Conservation (phyloP, 164 flowering plant genomes). For the Akebia trifoliata region DNA sequence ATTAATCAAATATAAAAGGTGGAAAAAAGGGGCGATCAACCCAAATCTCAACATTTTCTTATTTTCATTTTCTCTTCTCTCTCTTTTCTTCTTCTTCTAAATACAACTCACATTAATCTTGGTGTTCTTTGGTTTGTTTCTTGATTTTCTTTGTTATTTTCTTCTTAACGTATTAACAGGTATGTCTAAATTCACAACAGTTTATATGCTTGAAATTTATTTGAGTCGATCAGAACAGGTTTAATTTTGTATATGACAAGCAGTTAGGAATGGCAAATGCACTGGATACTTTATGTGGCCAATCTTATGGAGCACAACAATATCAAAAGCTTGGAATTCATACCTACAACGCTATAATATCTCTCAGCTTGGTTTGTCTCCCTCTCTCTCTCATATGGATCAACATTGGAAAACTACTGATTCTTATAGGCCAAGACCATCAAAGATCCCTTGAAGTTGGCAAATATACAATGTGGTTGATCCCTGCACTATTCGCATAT, state of each 20-base stretch:
- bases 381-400: conserved; percentile 47
- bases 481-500: conserved; percentile 48
- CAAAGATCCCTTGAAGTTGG: conserved; percentile 46
- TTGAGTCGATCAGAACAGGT: background rate
- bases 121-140: too few species aligned
- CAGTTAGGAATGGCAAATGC: conserved; percentile 59
- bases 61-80: too few species aligned
- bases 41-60: too few species aligned
- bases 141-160: too few species aligned
- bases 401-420: conserved; percentile 37
- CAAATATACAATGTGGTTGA: conserved; percentile 32
- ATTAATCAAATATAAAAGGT: too few species aligned
- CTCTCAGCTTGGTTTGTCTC: conserved; percentile 35
- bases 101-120: too few species aligned
- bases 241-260: background rate
- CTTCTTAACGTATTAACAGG: too few species aligned
- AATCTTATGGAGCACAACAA: conserved; percentile 61
- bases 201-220: too few species aligned
- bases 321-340: conserved; percentile 42
- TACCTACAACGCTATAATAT: conserved; percentile 34
- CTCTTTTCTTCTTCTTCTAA: too few species aligned
- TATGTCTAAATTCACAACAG: too few species aligned
- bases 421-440: conserved; percentile 50
- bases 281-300: conserved; percentile 60
- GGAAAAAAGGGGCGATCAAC: too few species aligned